A percentile compares a stretch with the other conserved stretches of the same genome.
Conservation (phyloP, 352 stramenopile genomes). For the Plasmopara halstedii region DNA sequence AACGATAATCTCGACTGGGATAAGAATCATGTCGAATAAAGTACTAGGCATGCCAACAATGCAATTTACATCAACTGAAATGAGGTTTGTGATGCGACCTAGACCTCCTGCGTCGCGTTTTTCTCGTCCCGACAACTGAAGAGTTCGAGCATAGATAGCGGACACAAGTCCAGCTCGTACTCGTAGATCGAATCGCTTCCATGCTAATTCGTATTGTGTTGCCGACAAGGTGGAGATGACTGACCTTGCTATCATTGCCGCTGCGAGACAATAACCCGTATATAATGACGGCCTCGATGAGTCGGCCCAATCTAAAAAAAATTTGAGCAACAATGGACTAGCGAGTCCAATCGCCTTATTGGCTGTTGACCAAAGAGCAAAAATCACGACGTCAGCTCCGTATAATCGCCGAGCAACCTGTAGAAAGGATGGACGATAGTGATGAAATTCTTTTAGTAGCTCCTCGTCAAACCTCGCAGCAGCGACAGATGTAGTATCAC, state of each 20-base stretch:
- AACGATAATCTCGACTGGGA: slow-evolving; percentile 66
- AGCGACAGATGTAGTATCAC: slow-evolving; percentile 40
- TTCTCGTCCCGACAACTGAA: slow-evolving; percentile 28
- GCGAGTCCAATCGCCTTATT: slow-evolving; percentile 68
- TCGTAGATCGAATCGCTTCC: slow-evolving; percentile 69
- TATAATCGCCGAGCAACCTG: slow-evolving; percentile 47
- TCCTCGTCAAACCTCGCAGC: slow-evolving; percentile 35
- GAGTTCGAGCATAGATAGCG: slow-evolving; percentile 57
- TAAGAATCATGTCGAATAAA: slow-evolving; percentile 77
- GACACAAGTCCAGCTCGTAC: slow-evolving; percentile 59
- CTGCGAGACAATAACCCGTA: slow-evolving; percentile 51
- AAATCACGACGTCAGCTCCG: slow-evolving; percentile 41
- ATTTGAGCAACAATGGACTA: slow-evolving; percentile 70
- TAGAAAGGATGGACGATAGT: slow-evolving; percentile 31
- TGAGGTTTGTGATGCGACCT: slow-evolving; percentile 64
- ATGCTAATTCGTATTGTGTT: slow-evolving; percentile 74
- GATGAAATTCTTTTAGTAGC: slow-evolving; percentile 30
- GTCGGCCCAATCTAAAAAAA: slow-evolving; percentile 70
- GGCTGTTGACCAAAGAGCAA: slow-evolving; percentile 55
- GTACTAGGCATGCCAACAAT: slow-evolving; percentile 62
- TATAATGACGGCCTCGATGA: slow-evolving; percentile 27
- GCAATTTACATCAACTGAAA: slow-evolving; percentile 71
- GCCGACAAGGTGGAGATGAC: slow-evolving; percentile 51
- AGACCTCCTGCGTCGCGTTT: slow-evolving; percentile 33
- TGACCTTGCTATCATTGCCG: slow-evolving; percentile 41